Percentiles rank a stretch among this genome's conserved stretches.
Conservation (phyloP, 148 eudicot genomes). For the Chenopodium quinoa region DNA sequence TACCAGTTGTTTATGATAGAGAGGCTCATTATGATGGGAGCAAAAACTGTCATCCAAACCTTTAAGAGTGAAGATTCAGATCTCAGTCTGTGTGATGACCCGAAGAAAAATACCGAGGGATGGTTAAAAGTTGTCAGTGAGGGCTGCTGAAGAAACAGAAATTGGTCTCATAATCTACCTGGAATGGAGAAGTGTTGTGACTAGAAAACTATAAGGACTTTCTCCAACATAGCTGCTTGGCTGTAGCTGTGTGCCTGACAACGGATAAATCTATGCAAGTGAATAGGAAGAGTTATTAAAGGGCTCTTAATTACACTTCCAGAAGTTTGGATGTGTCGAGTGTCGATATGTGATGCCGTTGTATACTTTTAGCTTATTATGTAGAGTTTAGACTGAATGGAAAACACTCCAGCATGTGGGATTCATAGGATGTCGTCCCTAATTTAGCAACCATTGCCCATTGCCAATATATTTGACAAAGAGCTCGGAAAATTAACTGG, state of each 20-base stretch:
- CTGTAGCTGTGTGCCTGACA: background rate
- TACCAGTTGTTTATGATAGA: constrained; percentile 94
- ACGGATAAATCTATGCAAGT: background rate
- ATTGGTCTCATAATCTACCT: background rate
- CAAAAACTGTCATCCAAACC: constrained; percentile 72
- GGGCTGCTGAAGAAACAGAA: constrained; percentile 36
- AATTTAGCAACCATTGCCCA: background rate
- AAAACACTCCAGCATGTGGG: background rate
- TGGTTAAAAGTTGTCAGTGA: constrained; percentile 76
- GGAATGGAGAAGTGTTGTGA: background rate
- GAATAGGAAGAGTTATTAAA: background rate
- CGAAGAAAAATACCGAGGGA: constrained; percentile 71
- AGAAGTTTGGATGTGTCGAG: background rate
- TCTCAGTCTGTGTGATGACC: constrained; percentile 82
- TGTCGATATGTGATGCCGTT: background rate
- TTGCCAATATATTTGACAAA: background rate
- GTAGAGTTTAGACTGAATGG: background rate
- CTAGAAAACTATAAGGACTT: background rate
- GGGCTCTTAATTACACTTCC: background rate
- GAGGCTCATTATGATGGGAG: constrained; percentile 83
- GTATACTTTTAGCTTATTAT: background rate
- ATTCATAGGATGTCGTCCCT: background rate
- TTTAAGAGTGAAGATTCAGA: constrained; percentile 71
- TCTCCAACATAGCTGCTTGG: background rate
- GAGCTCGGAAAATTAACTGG: background rate